Evolutionary conservation across 208 protist genomes (phyloP).

Genomic region (Leishmania braziliensis): DNA sequence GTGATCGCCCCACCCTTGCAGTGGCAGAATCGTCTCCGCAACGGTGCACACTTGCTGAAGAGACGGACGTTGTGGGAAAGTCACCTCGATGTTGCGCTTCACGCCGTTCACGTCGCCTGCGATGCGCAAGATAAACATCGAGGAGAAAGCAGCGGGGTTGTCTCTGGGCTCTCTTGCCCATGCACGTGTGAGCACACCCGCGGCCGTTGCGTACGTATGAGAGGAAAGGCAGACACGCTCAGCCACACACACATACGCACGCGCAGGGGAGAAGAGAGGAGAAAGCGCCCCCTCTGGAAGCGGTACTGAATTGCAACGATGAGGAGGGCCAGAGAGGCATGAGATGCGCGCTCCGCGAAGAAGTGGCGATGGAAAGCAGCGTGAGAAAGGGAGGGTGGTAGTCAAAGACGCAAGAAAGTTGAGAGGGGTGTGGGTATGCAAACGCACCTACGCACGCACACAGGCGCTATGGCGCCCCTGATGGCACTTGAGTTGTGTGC

Average conservation of each 20-base stretch:
- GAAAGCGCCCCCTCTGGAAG: neutral
- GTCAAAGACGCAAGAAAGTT: neutral
- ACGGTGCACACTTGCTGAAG: slow-evolving; percentile 59
- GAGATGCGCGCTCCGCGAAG: neutral
- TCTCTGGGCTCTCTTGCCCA: neutral
- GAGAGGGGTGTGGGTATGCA: neutral
- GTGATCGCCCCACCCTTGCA: neutral
- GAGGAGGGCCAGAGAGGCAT: neutral
- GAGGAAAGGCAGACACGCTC: neutral
- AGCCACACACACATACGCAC: neutral
- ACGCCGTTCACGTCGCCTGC: slow-evolving; percentile 25
- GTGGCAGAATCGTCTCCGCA: slow-evolving; percentile 53
- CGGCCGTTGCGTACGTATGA: neutral
- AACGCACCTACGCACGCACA: neutral
- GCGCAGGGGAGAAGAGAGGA: neutral
- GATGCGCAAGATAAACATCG: slow-evolving; percentile 43
- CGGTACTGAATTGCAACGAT: neutral
- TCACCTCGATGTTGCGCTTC: slow-evolving; percentile 53
- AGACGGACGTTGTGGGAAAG: slow-evolving; percentile 52
- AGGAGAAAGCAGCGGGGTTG: neutral
- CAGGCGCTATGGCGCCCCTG: neutral
- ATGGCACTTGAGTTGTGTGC: neutral
- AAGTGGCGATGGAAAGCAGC: neutral
- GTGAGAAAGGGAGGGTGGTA: neutral
- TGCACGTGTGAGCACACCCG: neutral